phyloP scores from a whole-genome alignment of 306 rosid genomes.

The Fragaria nilgerrensis region DNA sequence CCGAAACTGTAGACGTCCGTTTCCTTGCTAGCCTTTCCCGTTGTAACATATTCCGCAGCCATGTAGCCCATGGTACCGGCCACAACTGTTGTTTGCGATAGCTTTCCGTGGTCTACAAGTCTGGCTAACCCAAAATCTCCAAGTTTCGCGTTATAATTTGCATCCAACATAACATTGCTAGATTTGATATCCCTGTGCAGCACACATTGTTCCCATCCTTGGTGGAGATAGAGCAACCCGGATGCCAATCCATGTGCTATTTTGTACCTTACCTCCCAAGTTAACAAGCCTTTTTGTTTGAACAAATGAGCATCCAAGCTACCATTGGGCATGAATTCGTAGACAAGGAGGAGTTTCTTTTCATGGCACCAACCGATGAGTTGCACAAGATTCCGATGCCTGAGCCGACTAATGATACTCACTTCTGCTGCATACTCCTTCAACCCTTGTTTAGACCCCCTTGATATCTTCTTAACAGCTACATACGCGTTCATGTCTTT shows the following conservation, averaged over 20 bases:
- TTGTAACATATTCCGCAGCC: neutral
- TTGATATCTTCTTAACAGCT: slow-evolving; percentile 8
- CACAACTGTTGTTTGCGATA: neutral
- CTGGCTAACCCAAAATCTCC: slow-evolving; percentile 14
- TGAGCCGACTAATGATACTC: slow-evolving; percentile 7
- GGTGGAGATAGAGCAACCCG: neutral
- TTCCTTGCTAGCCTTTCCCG: neutral
- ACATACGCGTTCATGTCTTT: neutral
- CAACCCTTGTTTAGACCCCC: neutral
- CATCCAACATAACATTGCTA: slow-evolving; percentile 5
- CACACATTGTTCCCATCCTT: slow-evolving; percentile 12
- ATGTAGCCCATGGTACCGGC: slow-evolving; percentile 19
- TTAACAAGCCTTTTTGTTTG: neutral
- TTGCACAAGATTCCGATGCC: slow-evolving; percentile 15
- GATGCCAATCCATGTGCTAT: neutral
- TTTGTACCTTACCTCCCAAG: slow-evolving; percentile 9
- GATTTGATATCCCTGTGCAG: slow-evolving; percentile 2
- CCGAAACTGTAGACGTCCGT: slow-evolving; percentile 11
- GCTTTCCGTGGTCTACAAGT: slow-evolving; percentile 13
- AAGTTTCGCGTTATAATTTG: neutral
- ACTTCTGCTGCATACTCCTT: slow-evolving; percentile 4
- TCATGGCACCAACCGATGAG: slow-evolving; percentile 14
- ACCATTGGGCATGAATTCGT: neutral
- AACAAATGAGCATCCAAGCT: neutral
- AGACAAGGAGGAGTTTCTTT: neutral